phyloP scores from a whole-genome alignment of 2,329 filamentous ascomycete genomes.

The Colletotrichum neosansevieriae region DNA sequence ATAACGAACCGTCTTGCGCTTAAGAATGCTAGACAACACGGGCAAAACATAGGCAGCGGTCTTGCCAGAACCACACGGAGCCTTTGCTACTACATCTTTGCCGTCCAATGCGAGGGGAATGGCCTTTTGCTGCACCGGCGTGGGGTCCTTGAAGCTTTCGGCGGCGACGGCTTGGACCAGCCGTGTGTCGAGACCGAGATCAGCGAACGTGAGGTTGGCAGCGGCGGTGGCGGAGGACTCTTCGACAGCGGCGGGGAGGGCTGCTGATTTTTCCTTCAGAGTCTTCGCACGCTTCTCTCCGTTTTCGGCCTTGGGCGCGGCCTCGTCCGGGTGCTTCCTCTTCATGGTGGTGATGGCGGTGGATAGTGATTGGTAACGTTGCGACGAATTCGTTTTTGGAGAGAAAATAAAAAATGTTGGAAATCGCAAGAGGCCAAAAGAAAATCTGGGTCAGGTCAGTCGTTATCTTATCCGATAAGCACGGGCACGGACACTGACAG shows the following conservation, averaged over 20 bases:
- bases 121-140: slow-evolving; percentile 86
- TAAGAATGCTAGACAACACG: slow-evolving; percentile 85
- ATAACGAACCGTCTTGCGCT: slow-evolving; percentile 73
- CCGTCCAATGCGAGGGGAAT: slow-evolving; percentile 91
- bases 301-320: slow-evolving; percentile 57
- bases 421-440: too few relatives aligned
- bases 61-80: slow-evolving; percentile 96
- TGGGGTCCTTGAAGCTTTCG: slow-evolving; percentile 87
- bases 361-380: background rate
- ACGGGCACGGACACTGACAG: too few relatives aligned
- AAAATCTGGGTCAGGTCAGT: too few relatives aligned
- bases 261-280: slow-evolving; percentile 35
- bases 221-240: slow-evolving; percentile 27
- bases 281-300: slow-evolving; percentile 47
- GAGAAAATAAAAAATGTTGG: too few relatives aligned
- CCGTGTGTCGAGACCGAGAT: slow-evolving; percentile 84
- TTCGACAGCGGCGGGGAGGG: background rate
- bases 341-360: slow-evolving; percentile 60
- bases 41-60: slow-evolving; percentile 96
- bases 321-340: slow-evolving; percentile 70
- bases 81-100: slow-evolving; percentile 89
- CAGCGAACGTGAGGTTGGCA: slow-evolving; percentile 72
- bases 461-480: too few relatives aligned
- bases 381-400: background rate
- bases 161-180: slow-evolving; percentile 87